Evolutionary conservation across 306 rosid species (phyloP), one percentile per base, ranked within the genome.

Genomic region (Vachellia pachyceras): DNA sequence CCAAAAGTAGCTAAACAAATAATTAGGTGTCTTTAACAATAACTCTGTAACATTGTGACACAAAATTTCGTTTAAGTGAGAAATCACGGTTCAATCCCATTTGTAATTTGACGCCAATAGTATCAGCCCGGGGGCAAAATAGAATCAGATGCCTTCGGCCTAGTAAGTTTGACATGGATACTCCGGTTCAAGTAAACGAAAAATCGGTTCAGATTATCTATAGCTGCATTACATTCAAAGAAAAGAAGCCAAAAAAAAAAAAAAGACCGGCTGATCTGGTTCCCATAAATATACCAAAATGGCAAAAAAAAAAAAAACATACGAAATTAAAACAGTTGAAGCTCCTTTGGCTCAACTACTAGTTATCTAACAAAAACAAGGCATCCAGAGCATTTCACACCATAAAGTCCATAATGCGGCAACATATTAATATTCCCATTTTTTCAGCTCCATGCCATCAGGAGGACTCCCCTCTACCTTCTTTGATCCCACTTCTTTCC

Each of bases 401-500:
- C 12, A 77, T 7, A 83, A 70, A 73, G 55, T 69, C 60, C 13
- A 23, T 52, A 66, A 23, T 14, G 63, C 54, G 64, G 17, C n/a
- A 50, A 78, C 17, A 22, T 10, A 64, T 70, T 73, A 95, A 85
- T 73, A 80, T 84, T 92, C 93, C 98, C 98, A 95, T 79, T 92
- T 93, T 88, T 85, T 95, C 91, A 95, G 69, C 86, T 93, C 98
- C 97, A 95, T 95, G 65, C 99, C 99, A 80, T 95, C 97, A 15
- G 98, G 99, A 47, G 99, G 93, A 69, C 97, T 95, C 83, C 98
- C 97, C 83, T 95, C 98, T 0, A 95, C 98, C 88, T 90, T 91
- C 92, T 91, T 95, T 45, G 82, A 40, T 33, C 99, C 98, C 58
- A 95, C 99, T 86, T 95, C 99, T 69, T 92, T 95, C 99, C 99